These are phyloP conservation scores for Cucumis melo DNA, from an alignment of 306 rosid genomes.

Conservation along the genomic window DNA sequence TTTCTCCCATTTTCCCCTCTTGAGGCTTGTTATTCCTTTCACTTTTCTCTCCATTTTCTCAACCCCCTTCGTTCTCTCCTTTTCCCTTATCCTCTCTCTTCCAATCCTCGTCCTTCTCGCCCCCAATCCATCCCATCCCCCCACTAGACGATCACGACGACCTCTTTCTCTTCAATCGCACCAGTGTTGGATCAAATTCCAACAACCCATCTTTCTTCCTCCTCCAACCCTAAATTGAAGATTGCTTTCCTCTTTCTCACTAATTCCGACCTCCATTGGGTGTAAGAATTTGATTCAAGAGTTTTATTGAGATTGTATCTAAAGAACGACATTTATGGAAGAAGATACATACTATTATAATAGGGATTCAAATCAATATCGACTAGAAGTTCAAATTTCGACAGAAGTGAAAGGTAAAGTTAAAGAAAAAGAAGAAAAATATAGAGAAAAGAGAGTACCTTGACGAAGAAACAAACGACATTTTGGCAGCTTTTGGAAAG, in stretches of 20 bases:
- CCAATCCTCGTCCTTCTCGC: conserved; percentile 57
- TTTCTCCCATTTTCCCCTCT: conserved; percentile 7
- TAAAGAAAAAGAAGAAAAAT: too few relatives aligned
- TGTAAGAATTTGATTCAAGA: conserved; percentile 25
- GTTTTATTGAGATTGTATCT: conserved; percentile 61
- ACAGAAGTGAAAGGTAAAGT: too few relatives aligned
- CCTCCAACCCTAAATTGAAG: conserved; percentile 43
- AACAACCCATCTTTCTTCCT: conserved; percentile 40
- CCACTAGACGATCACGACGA: conserved; percentile 60
- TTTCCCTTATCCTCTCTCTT: conserved; percentile 62
- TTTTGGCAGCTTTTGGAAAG: too few relatives aligned
- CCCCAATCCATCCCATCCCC: conserved; percentile 44
- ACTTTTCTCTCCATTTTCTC: conserved; percentile 52
- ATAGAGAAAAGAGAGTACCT: too few relatives aligned
- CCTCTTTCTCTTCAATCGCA: conserved; percentile 54
- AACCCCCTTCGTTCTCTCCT: conserved; percentile 39
- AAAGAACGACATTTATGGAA: conserved; percentile 44
- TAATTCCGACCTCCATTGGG: conserved; percentile 62
- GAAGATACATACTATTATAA: too few relatives aligned
- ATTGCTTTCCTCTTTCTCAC: conserved; percentile 93
- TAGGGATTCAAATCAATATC: too few relatives aligned
- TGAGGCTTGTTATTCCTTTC: not conserved
- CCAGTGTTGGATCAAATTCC: conserved; percentile 16
- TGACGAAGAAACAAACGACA: too few relatives aligned
- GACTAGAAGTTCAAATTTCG: too few relatives aligned